Evolutionary conservation across 2,329 filamentous ascomycete species (phyloP).

Genomic region (Ramularia collo-cygni): DNA sequence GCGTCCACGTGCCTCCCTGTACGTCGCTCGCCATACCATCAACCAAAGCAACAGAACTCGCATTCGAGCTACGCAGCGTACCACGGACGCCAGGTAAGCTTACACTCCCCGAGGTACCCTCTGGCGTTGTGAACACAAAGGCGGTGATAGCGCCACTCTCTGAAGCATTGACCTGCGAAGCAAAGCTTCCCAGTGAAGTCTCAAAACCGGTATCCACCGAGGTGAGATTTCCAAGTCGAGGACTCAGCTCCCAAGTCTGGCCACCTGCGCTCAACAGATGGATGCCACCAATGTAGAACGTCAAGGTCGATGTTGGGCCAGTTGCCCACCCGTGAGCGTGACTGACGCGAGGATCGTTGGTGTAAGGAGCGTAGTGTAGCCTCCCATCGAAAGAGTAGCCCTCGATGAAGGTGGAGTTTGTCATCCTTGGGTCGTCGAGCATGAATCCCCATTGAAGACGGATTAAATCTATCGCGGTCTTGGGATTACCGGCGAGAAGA

Average conservation of each 20-base stretch:
- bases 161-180: constrained; percentile 27
- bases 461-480: constrained; percentile 39
- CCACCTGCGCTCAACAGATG: constrained; percentile 36
- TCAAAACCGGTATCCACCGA: constrained; percentile 41
- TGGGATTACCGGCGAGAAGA: constrained; percentile 35
- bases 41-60: constrained; percentile 15
- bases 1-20: constrained; percentile 23
- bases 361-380: constrained; percentile 45
- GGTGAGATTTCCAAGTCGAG: constrained; percentile 39
- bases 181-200: constrained; percentile 40
- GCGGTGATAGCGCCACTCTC: constrained; percentile 12
- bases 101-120: constrained; percentile 27
- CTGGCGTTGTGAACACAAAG: constrained; percentile 25
- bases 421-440: constrained; percentile 49
- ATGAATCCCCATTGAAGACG: constrained; percentile 48
- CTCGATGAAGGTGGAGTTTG: constrained; percentile 47
- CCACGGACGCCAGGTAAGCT: constrained; percentile 32
- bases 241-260: constrained; percentile 38
- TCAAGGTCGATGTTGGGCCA: constrained; percentile 41
- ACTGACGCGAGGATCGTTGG: constrained; percentile 41
- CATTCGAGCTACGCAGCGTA: constrained; percentile 35
- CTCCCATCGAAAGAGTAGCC: constrained; percentile 42
- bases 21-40: constrained; percentile 22
- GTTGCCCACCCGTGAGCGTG: constrained; percentile 49
- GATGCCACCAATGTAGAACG: constrained; percentile 41